Evolutionary conservation across 768 basidiomycete species (phyloP).

Genomic region (Artomyces pyxidatus): DNA sequence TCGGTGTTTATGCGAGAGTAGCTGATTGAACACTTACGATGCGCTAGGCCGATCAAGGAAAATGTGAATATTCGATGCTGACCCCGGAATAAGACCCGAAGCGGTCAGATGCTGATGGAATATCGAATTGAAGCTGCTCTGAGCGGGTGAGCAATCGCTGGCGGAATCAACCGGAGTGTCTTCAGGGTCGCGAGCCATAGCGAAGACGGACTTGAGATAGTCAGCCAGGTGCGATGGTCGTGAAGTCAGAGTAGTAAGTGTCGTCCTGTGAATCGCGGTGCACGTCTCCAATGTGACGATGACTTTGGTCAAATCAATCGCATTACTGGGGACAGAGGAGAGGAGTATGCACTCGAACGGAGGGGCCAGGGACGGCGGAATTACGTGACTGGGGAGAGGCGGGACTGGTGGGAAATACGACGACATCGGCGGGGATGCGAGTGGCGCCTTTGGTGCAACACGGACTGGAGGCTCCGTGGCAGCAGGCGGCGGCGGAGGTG

Average conservation of each 20-base stretch:
- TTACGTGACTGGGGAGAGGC: slow-evolving; percentile 37
- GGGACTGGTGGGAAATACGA: slow-evolving; percentile 41
- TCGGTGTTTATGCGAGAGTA: background rate
- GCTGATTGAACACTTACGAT: slow-evolving; percentile 54
- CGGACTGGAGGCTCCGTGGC: slow-evolving; percentile 15
- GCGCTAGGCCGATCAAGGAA: slow-evolving; percentile 77
- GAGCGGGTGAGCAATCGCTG: slow-evolving; percentile 32
- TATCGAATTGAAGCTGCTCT: slow-evolving; percentile 35
- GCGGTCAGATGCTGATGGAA: slow-evolving; percentile 59
- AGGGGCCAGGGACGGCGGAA: slow-evolving; percentile 37
- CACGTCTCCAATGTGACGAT: slow-evolving; percentile 72
- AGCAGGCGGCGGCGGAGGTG: slow-evolving; percentile 21
- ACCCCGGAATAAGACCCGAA: slow-evolving; percentile 43
- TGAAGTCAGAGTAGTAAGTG: slow-evolving; percentile 56
- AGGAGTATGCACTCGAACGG: slow-evolving; percentile 64
- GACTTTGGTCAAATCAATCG: slow-evolving; percentile 51
- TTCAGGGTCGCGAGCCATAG: slow-evolving; percentile 25
- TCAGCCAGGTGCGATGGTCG: slow-evolving; percentile 57
- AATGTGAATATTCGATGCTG: slow-evolving; percentile 45
- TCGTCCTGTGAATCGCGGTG: slow-evolving; percentile 57
- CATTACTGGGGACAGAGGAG: slow-evolving; percentile 36
- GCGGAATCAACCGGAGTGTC: slow-evolving; percentile 53
- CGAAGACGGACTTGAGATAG: slow-evolving; percentile 22
- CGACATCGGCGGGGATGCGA: slow-evolving; percentile 18
- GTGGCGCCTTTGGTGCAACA: slow-evolving; percentile 19